Percentiles rank a stretch among this genome's conserved stretches.
These are phyloP conservation scores for Fabrea salina DNA, from an alignment of 169 alveolate species.

Conservation along the genomic window DNA sequence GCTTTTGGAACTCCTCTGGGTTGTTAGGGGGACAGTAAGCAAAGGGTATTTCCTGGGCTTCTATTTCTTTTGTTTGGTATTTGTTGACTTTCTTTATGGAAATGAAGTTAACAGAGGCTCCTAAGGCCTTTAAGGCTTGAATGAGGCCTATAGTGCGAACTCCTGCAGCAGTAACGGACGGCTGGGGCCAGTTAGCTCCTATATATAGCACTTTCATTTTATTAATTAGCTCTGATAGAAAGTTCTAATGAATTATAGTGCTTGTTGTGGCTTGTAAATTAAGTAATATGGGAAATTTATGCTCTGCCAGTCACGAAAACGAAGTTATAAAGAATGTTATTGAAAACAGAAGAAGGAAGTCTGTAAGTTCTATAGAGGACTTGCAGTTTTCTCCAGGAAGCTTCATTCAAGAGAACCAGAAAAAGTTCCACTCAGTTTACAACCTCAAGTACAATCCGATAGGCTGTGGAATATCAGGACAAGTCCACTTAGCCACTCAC, in stretches of 20 bases:
- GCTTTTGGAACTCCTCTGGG: background rate
- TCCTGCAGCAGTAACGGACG: conserved; percentile 26
- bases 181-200: conserved; percentile 29
- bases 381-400: too few species aligned
- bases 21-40: background rate
- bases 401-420: background rate
- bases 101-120: background rate
- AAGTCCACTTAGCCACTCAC: background rate
- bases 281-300: too few species aligned
- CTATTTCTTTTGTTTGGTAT: background rate
- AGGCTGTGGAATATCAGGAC: conserved; percentile 22
- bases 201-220: conserved; percentile 9
- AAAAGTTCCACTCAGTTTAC: background rate
- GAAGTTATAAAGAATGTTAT: too few species aligned
- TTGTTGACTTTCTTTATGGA: conserved; percentile 1
- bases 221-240: too few species aligned
- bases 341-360: too few species aligned
- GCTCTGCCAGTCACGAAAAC: too few species aligned
- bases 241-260: too few species aligned
- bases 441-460: background rate
- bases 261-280: too few species aligned
- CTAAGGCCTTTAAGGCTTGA: background rate
- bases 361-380: too few species aligned
- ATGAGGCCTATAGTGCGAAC: background rate
- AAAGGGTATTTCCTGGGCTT: background rate